Evolutionary conservation across 2,329 filamentous ascomycete genomes (phyloP), one percentile per base, ranked within the genome.

Genomic region (Moelleriella libera): DNA sequence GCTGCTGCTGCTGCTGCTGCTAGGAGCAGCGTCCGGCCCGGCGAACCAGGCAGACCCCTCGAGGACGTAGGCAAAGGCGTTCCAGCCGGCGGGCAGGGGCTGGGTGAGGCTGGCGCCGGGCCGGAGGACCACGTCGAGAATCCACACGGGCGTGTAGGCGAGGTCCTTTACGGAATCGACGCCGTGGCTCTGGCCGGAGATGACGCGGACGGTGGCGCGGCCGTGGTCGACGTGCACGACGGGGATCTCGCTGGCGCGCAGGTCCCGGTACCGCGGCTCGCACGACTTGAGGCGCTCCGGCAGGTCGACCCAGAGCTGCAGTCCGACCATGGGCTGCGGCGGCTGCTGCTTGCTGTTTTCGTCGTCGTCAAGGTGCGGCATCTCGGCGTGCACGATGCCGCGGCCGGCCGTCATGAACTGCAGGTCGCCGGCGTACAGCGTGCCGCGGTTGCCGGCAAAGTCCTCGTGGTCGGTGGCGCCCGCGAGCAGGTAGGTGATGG

Each of bases 351-450:
- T 21, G 21, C 21, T 21, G 21, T 2, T 21, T 21, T 3, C 40
- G 40, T 41, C 40, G 10, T 12, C 87, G 59, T 85, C 34, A 21
- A 12, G 79, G 47, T 78, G 76, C 8, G 90, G 90, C 88, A 97
- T 96, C 67, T 97, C 90, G 39, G 89, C 87, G 65, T 97, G 92
- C 64, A 96, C 85, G 57, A 97, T 94, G 41, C 90, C 90, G 21
- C 76, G 72, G 4, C 90, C 90, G 1, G 90, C 90, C 0, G 90
- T 96, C 92, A 97, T 97, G 73, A 97, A 97, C 62, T 97, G 90
- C 44, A 97, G 68, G 61, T 96, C 90, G n/a, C 90, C 90, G 0
- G 84, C 68, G 51, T 83, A 75, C 55, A 97, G 87, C 4, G 85
- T 92, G 49, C 90, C 92, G 45, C 75, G 75, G 68, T 92, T 82